Evolutionary conservation across 495 filamentous ascomycete genomes (phyloP).

Genomic region (Mycothermus thermophilus): DNA sequence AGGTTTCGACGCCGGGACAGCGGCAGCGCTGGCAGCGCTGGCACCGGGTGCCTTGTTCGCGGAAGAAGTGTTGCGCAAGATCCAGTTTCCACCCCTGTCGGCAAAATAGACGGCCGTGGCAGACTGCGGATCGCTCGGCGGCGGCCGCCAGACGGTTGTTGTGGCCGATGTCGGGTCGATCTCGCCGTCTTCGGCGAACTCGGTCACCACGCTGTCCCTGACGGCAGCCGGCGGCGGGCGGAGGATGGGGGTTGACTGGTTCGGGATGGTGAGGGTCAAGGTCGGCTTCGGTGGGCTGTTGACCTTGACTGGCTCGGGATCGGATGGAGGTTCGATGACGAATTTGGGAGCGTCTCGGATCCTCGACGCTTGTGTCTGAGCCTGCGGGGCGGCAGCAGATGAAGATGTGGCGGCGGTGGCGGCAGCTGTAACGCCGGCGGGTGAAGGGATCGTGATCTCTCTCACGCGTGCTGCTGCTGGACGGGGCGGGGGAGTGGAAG

Average conservation of each 20-base stretch:
- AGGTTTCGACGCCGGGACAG: slow-evolving; percentile 4
- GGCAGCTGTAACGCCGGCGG: too few species aligned
- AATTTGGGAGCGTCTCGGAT: background rate
- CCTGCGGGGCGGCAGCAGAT: background rate
- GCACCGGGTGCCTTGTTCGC: slow-evolving; percentile 4
- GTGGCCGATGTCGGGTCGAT: slow-evolving; percentile 15
- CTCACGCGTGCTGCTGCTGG: too few species aligned
- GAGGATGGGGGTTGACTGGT: background rate
- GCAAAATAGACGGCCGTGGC: slow-evolving; percentile 28
- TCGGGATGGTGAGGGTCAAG: slow-evolving; percentile 22
- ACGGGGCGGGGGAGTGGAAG: too few species aligned
- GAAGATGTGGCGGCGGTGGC: background rate
- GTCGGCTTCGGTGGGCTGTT: slow-evolving; percentile 18
- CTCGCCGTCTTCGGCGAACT: slow-evolving; percentile 36
- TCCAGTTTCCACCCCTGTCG: slow-evolving; percentile 34
- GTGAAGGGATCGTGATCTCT: too few species aligned
- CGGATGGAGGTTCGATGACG: slow-evolving; percentile 5
- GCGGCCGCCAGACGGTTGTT: slow-evolving; percentile 27
- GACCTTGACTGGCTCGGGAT: slow-evolving; percentile 9
- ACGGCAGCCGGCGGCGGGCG: slow-evolving; percentile 8
- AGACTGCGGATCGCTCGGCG: slow-evolving; percentile 23
- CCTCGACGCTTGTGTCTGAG: background rate
- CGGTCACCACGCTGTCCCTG: slow-evolving; percentile 30
- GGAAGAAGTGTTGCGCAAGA: slow-evolving; percentile 17
- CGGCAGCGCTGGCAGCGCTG: slow-evolving; percentile 5